Evolutionary conservation across 2,329 filamentous ascomycete genomes (phyloP).

Genomic region (Fusarium nurragi): DNA sequence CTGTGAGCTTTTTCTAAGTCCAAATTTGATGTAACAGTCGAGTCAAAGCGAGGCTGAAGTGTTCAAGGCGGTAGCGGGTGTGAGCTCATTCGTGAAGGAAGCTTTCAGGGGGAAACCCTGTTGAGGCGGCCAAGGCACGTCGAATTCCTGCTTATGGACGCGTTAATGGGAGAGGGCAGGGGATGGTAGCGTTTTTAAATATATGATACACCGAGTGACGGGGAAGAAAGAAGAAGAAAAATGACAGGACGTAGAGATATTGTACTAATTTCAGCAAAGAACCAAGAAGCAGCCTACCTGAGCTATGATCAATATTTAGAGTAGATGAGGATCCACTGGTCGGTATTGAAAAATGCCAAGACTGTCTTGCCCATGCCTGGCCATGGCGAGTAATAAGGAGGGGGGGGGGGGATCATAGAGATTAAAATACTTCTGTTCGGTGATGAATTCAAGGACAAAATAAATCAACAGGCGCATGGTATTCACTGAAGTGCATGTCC

Average conservation of each 20-base stretch:
- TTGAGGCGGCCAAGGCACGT: conserved; percentile 1
- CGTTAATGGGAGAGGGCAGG: background rate
- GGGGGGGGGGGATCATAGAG: background rate
- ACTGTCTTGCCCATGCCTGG: background rate
- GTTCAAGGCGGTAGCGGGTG: conserved; percentile 8
- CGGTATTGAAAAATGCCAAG: conserved; percentile 16
- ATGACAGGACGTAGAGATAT: background rate
- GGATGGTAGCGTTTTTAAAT: background rate
- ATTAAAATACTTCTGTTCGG: conserved; percentile 14
- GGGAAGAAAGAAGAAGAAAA: background rate
- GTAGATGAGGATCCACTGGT: conserved; percentile 23
- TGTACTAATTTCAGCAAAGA: conserved; percentile 27
- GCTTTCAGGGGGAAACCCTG: conserved; percentile 20
- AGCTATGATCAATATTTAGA: conserved; percentile 22
- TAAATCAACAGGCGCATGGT: background rate
- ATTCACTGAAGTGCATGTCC: conserved; percentile 3
- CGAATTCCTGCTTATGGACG: background rate
- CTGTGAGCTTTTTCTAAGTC: background rate
- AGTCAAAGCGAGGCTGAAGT: background rate
- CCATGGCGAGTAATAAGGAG: background rate
- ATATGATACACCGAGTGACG: background rate
- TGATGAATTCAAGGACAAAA: background rate
- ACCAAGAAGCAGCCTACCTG: conserved; percentile 10
- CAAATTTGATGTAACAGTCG: conserved; percentile 8
- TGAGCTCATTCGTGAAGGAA: conserved; percentile 38